These are phyloP conservation scores for Cerrena zonata DNA, from an alignment of 1,284 basidiomycete species.

Conservation along the genomic window DNA sequence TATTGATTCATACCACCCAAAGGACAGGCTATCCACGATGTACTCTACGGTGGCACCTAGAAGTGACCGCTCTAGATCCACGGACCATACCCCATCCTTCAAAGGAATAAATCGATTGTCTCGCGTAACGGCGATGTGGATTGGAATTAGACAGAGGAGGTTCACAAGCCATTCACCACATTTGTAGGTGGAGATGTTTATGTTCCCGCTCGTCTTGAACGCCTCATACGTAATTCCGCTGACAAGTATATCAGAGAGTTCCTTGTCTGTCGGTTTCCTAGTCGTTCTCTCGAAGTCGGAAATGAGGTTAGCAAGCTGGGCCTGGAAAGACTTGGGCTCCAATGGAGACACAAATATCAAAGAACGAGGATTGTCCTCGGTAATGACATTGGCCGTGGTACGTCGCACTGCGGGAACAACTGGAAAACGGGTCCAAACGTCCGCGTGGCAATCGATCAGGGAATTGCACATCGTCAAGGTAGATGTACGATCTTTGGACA, in stretches of 20 bases:
- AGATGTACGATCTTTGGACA: slow-evolving; percentile 12
- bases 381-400: slow-evolving; percentile 36
- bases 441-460: slow-evolving; percentile 50
- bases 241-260: slow-evolving; percentile 34
- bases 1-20: slow-evolving; percentile 64
- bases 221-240: slow-evolving; percentile 20
- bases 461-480: slow-evolving; percentile 38
- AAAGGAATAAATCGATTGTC: slow-evolving; percentile 58
- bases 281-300: slow-evolving; percentile 41
- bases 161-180: slow-evolving; percentile 60
- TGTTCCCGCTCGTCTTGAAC: slow-evolving; percentile 7
- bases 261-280: slow-evolving; percentile 45
- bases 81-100: slow-evolving; percentile 50
- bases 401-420: slow-evolving; percentile 50
- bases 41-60: slow-evolving; percentile 54
- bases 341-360: slow-evolving; percentile 42
- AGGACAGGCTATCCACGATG: slow-evolving; percentile 50
- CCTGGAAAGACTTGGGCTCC: slow-evolving; percentile 29
- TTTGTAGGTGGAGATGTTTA: slow-evolving; percentile 34
- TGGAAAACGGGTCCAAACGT: slow-evolving; percentile 62
- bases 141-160: slow-evolving; percentile 57
- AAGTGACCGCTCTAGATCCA: slow-evolving; percentile 44
- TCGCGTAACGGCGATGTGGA: slow-evolving; percentile 52
- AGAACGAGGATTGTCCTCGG: slow-evolving; percentile 24
- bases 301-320: slow-evolving; percentile 44